Conservation (phyloP, 148 eudicot genomes). For the Euryodendron excelsum region DNA sequence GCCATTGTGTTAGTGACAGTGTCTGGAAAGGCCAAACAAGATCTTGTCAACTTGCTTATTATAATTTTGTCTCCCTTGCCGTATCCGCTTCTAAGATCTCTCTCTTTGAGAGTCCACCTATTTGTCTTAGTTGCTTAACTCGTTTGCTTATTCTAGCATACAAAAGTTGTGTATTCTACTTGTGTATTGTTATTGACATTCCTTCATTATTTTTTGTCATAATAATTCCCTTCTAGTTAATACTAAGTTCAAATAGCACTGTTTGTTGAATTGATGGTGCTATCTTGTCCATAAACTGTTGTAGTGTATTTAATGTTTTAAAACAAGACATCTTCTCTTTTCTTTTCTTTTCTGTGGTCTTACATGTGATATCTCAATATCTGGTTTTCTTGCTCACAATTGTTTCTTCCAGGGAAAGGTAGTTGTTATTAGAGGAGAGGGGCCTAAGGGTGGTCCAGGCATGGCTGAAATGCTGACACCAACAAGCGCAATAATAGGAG, state of each 20-base stretch:
- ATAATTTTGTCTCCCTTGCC: not conserved
- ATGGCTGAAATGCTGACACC: slow-evolving; percentile 99
- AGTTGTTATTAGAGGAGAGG: slow-evolving; percentile 94
- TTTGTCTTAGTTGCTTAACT: not conserved
- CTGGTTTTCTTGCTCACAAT: slow-evolving; percentile 1
- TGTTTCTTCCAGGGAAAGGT: slow-evolving; percentile 70
- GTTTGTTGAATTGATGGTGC: not conserved
- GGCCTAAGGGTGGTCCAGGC: slow-evolving; percentile 98
- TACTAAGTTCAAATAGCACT: not conserved
- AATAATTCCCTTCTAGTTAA: too few relatives aligned
- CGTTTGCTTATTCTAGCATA: not conserved
- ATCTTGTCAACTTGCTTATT: not conserved
- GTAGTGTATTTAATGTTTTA: not conserved
- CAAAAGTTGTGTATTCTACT: too few relatives aligned
- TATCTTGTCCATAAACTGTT: not conserved
- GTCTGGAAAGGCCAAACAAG: not conserved
- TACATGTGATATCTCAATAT: not conserved
- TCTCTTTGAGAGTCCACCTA: too few relatives aligned
- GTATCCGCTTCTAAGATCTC: too few relatives aligned
- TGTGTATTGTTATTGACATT: too few relatives aligned
- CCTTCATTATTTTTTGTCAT: too few relatives aligned
- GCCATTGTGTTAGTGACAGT: not conserved
- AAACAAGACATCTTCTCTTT: not conserved
- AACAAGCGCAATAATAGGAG: slow-evolving; percentile 98
- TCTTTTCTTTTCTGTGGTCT: too few relatives aligned